phyloP scores from a whole-genome alignment of 2,329 filamentous ascomycete species.

The Passalora sequoiae region DNA sequence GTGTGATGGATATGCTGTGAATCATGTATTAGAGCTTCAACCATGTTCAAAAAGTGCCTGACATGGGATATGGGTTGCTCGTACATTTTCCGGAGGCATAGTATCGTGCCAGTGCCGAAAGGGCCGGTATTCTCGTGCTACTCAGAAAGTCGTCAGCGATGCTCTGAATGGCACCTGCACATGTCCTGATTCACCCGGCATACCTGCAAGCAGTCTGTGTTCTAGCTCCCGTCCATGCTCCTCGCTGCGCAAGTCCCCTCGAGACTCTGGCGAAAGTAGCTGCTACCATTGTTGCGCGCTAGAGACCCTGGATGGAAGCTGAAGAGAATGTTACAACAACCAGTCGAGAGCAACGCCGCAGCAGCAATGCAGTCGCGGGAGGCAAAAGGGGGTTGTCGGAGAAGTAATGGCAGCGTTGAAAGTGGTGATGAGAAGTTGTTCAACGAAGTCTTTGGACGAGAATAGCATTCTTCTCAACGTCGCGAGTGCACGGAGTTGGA shows the following conservation, averaged over 20 bases:
- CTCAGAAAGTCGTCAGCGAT: no score
- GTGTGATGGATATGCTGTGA: conserved; percentile 88
- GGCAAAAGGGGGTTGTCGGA: no score
- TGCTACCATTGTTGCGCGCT: conserved; percentile 50
- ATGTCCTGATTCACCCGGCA: no score
- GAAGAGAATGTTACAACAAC: not conserved
- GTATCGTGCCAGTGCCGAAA: conserved; percentile 59
- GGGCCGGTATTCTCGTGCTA: conserved; percentile 46
- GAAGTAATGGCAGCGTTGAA: no score
- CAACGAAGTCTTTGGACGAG: no score
- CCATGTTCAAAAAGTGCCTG: conserved; percentile 2
- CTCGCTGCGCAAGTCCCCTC: conserved; percentile 38
- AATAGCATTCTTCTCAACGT: no score
- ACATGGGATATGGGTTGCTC: conserved; percentile 23
- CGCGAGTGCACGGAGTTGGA: no score
- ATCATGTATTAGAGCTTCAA: conserved; percentile 30
- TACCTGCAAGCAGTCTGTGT: conserved; percentile 34
- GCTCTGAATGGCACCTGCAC: no score
- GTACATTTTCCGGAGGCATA: conserved; percentile 63
- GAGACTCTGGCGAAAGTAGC: conserved; percentile 44
- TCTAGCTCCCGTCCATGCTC: conserved; percentile 30
- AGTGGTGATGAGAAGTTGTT: no score
- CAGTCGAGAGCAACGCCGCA: no score
- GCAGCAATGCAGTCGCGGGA: no score
- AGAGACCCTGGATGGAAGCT: conserved; percentile 2